Evolutionary conservation across 1,284 basidiomycete genomes (phyloP).

Genomic region (Megacollybia platyphylla): DNA sequence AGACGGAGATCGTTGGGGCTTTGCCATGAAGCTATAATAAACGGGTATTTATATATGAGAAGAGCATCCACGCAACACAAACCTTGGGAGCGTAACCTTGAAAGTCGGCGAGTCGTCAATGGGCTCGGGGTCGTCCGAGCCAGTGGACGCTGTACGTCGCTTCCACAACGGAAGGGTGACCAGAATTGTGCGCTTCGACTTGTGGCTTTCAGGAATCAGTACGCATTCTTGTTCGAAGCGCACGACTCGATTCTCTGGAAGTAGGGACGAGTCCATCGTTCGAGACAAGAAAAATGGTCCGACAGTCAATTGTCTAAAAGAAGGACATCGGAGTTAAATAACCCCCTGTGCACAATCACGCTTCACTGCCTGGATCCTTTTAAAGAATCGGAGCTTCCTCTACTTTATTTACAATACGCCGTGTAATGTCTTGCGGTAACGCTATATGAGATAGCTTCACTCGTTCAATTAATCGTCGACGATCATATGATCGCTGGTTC

Average conservation of each 20-base stretch:
- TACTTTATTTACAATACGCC: too few species aligned
- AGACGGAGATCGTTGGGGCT: conserved; percentile 17
- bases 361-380: too few species aligned
- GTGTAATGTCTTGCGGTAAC: too few species aligned
- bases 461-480: too few species aligned
- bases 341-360: too few species aligned
- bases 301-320: too few species aligned
- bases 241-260: conserved; percentile 22
- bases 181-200: conserved; percentile 30
- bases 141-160: conserved; percentile 14
- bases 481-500: too few species aligned
- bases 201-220: conserved; percentile 43
- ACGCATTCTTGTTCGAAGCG: conserved; percentile 56
- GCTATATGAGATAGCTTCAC: too few species aligned
- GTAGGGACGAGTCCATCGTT: too few species aligned
- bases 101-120: conserved; percentile 19
- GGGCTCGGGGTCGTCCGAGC: conserved; percentile 14
- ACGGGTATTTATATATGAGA: conserved; percentile 3
- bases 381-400: too few species aligned
- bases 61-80: conserved; percentile 6
- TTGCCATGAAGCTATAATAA: conserved; percentile 20
- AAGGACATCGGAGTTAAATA: too few species aligned
- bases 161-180: conserved; percentile 51
- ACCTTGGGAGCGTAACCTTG: conserved; percentile 51
- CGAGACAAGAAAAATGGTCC: too few species aligned